Evolutionary conservation across 371 early-diverging fungal genomes (phyloP).

Genomic region (Dentiscutata heterogama): DNA sequence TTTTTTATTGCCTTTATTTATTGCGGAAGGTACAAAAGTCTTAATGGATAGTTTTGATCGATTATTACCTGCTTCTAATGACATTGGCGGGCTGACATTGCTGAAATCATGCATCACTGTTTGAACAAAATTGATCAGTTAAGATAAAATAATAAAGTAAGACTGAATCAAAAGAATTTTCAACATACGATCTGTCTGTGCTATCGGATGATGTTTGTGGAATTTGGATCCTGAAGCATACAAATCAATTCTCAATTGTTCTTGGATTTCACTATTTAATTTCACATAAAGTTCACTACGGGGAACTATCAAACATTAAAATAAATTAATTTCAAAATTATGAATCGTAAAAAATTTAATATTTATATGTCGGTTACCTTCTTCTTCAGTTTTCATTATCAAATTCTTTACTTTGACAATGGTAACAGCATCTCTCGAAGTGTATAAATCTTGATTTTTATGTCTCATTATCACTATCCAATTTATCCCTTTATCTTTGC

Average conservation of each 20-base stretch:
- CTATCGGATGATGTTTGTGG: slow-evolving; percentile 47
- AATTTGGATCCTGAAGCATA: slow-evolving; percentile 57
- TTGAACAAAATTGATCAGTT: slow-evolving; percentile 50
- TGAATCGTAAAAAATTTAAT: neutral
- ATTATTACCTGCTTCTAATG: slow-evolving; percentile 52
- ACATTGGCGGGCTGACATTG: slow-evolving; percentile 48
- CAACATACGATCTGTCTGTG: slow-evolving; percentile 40
- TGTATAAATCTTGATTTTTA: slow-evolving; percentile 26
- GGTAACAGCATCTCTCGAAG: slow-evolving; percentile 51
- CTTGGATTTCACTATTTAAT: slow-evolving; percentile 74
- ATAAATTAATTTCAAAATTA: neutral
- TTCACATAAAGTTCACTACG: slow-evolving; percentile 67
- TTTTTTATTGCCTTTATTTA: slow-evolving; percentile 52
- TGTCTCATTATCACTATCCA: slow-evolving; percentile 80
- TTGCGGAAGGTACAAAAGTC: slow-evolving; percentile 50
- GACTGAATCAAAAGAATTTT: slow-evolving; percentile 29
- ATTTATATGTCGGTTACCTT: slow-evolving; percentile 56
- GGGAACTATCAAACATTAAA: slow-evolving; percentile 48
- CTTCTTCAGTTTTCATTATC: slow-evolving; percentile 72
- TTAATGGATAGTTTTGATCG: slow-evolving; percentile 56
- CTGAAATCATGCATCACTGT: slow-evolving; percentile 37
- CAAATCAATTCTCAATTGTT: slow-evolving; percentile 70
- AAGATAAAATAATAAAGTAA: slow-evolving; percentile 45
- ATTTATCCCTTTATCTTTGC: slow-evolving; percentile 78
- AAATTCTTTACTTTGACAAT: slow-evolving; percentile 83